Conservation (phyloP, 2,329 filamentous ascomycete species). For the Claviceps sp. region DNA sequence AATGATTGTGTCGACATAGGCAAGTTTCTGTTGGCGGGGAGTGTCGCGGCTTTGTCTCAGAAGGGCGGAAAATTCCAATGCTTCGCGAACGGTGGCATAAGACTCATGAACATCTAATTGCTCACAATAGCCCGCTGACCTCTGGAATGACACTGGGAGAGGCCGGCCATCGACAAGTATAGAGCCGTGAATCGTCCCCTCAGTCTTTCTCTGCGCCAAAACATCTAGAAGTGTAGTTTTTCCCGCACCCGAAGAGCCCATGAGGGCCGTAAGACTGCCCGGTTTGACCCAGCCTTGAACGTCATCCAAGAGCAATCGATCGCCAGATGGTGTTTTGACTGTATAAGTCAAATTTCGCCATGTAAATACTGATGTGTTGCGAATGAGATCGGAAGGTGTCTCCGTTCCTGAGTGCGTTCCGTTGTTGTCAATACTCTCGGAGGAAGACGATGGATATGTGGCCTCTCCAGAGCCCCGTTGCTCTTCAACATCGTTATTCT, state of each 20-base stretch:
- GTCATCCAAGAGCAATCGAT: constrained; percentile 61
- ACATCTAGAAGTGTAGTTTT: constrained; percentile 80
- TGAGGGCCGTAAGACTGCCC: constrained; percentile 64
- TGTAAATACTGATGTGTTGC: constrained; percentile 57
- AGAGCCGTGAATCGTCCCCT: constrained; percentile 61
- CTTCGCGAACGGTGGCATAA: constrained; percentile 63
- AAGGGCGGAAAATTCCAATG: constrained; percentile 59
- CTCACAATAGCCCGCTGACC: constrained; percentile 68
- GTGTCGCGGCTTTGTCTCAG: constrained; percentile 57
- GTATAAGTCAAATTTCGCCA: constrained; percentile 63
- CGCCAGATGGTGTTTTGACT: constrained; percentile 44
- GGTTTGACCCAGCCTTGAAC: constrained; percentile 78
- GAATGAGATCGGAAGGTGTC: constrained; percentile 28
- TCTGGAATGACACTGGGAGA: constrained; percentile 61
- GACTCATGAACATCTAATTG: constrained; percentile 69
- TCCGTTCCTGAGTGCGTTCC: background rate
- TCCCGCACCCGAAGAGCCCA: constrained; percentile 70
- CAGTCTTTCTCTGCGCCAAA: constrained; percentile 65
- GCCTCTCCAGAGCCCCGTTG: constrained; percentile 16
- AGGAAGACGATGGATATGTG: background rate
- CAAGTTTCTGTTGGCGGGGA: constrained; percentile 53
- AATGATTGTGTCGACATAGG: constrained; percentile 68
- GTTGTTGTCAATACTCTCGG: background rate
- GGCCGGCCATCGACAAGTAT: constrained; percentile 64
- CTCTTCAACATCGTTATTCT: constrained; percentile 35